Conservation (phyloP, 2,329 filamentous ascomycete genomes). For the Lasiodiplodia sp. region DNA sequence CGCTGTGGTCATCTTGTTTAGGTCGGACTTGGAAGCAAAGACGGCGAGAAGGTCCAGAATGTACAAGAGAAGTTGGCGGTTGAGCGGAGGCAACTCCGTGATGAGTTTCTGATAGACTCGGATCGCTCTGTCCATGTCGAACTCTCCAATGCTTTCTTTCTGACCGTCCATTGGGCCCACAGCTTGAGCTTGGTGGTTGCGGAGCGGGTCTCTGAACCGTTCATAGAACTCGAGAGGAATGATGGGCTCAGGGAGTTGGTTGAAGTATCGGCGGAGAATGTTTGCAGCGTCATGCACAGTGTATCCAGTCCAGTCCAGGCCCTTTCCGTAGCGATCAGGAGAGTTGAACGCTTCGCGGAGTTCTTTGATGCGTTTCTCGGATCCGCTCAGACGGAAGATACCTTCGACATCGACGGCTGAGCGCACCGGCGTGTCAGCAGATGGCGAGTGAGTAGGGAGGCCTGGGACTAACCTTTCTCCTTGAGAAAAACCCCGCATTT, state of each 20-base stretch:
- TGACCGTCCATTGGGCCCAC: conserved; percentile 70
- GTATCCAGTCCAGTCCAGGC: conserved; percentile 95
- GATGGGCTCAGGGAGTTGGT: conserved; percentile 94
- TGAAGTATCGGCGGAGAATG: conserved; percentile 92
- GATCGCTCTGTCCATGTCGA: conserved; percentile 79
- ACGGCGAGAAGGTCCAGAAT: conserved; percentile 95
- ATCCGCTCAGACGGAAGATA: conserved; percentile 94
- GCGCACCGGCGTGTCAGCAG: conserved; percentile 37
- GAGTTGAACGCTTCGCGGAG: conserved; percentile 91
- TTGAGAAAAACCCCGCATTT: conserved; percentile 98
- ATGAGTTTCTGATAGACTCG: conserved; percentile 86
- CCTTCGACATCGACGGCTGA: conserved; percentile 92
- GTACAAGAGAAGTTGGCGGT: conserved; percentile 92
- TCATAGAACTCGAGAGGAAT: conserved; percentile 94
- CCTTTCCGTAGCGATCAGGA: conserved; percentile 94
- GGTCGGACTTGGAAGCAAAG: conserved; percentile 94
- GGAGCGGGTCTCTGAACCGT: conserved; percentile 84
- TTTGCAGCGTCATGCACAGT: conserved; percentile 99
- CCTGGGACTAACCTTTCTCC: conserved; percentile 79
- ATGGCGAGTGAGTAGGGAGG: not conserved
- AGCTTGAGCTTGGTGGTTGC: conserved; percentile 71
- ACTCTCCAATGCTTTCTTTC: conserved; percentile 74
- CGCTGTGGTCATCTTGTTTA: conserved; percentile 95
- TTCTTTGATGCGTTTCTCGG: conserved; percentile 98
- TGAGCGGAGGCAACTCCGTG: conserved; percentile 88